Percentiles rank a stretch among this genome's conserved stretches.
phyloP scores from a whole-genome alignment of 495 filamentous ascomycete species.

The Tuber indicum region DNA sequence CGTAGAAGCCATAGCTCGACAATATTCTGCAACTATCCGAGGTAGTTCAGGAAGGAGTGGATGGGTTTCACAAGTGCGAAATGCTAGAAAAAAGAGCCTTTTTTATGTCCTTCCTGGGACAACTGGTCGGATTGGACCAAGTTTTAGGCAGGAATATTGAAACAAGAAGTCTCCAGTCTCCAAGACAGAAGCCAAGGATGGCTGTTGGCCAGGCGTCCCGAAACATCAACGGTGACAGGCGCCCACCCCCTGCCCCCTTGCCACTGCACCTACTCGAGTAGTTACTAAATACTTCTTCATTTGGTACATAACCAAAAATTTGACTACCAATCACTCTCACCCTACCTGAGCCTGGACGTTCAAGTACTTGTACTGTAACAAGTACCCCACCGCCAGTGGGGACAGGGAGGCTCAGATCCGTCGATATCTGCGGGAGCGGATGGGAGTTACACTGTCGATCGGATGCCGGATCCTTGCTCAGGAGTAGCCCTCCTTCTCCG shows the following conservation, averaged over 20 bases:
- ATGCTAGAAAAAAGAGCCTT: not conserved
- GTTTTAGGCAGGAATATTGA: not conserved
- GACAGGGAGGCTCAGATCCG: not conserved
- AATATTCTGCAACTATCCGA: not conserved
- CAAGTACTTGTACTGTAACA: not conserved
- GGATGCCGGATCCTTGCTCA: not conserved
- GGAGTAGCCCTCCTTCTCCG: conserved; percentile 1
- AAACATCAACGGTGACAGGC: conserved; percentile 2
- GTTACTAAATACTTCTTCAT: not conserved
- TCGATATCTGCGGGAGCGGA: not conserved
- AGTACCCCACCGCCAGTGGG: not conserved
- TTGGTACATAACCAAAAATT: not conserved
- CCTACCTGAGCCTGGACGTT: not conserved
- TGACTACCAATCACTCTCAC: not conserved
- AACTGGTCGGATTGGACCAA: not conserved
- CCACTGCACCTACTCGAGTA: not conserved
- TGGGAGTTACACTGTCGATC: not conserved
- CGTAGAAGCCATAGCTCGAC: not conserved
- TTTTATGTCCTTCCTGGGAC: not conserved
- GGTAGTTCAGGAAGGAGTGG: not conserved
- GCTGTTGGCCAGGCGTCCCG: not conserved
- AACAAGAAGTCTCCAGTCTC: not conserved
- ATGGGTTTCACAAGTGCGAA: not conserved
- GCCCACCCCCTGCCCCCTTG: not conserved
- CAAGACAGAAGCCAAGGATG: not conserved